Conservation (phyloP, 139 green algal species). For the Coccomyxa sp. region DNA sequence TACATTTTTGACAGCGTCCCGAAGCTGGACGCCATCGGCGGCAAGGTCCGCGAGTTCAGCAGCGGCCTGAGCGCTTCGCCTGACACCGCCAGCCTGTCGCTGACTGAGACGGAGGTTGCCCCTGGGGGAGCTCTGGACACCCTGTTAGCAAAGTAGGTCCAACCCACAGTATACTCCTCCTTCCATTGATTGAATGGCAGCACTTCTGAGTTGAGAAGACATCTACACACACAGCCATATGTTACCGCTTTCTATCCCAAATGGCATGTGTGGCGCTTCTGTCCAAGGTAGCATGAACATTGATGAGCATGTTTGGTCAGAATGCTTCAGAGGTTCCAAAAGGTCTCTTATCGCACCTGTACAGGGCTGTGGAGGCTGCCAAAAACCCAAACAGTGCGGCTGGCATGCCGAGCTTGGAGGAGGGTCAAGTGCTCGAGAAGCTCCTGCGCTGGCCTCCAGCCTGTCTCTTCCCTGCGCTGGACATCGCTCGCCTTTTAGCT, state of each 20-base stretch:
- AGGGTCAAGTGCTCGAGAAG: slow-evolving; percentile 23
- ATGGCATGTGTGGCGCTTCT: too few relatives aligned
- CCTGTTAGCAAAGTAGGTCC: slow-evolving; percentile 37
- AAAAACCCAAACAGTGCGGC: not conserved
- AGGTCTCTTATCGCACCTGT: not conserved
- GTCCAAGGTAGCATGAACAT: too few relatives aligned
- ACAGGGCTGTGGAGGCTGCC: not conserved
- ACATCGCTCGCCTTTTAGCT: slow-evolving; percentile 57
- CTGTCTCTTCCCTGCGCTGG: slow-evolving; percentile 68
- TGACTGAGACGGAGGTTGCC: slow-evolving; percentile 35
- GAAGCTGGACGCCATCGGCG: slow-evolving; percentile 24
- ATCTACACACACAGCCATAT: too few relatives aligned
- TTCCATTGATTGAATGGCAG: not conserved
- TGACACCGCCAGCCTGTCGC: not conserved
- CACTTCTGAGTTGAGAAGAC: too few relatives aligned
- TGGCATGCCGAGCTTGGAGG: not conserved
- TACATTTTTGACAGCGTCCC: slow-evolving; percentile 51
- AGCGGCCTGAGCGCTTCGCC: not conserved
- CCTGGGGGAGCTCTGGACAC: slow-evolving; percentile 36
- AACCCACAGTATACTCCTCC: not conserved
- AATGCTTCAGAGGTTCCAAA: too few relatives aligned
- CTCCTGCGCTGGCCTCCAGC: slow-evolving; percentile 63
- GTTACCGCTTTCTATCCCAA: too few relatives aligned
- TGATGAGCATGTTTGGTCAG: too few relatives aligned
- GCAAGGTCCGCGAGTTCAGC: slow-evolving; percentile 46